phyloP scores from a whole-genome alignment of 1,284 basidiomycete genomes.

The Cryptococcus depauperatus region DNA sequence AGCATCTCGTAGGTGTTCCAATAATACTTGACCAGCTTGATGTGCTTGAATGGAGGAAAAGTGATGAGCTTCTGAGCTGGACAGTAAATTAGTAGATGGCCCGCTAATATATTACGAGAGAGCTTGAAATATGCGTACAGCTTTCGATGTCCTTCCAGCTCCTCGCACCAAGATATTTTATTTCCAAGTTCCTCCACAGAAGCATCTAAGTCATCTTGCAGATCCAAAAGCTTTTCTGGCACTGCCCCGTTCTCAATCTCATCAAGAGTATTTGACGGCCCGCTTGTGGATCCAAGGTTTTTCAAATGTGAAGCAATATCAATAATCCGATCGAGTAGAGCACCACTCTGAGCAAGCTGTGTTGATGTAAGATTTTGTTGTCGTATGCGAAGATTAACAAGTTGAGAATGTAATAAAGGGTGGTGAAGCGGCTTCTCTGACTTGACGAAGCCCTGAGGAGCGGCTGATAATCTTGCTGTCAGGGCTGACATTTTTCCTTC shows the following conservation, averaged over 20 bases:
- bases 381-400: slow-evolving; percentile 32
- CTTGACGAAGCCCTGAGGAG: neutral
- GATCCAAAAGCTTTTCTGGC: slow-evolving; percentile 34
- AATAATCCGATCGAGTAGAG: slow-evolving; percentile 40
- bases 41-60: slow-evolving; percentile 12
- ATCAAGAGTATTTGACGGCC: slow-evolving; percentile 13
- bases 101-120: no score
- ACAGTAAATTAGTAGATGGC: slow-evolving; percentile 1
- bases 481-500: neutral
- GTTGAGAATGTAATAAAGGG: slow-evolving; percentile 53
- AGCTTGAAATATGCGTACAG: slow-evolving; percentile 15
- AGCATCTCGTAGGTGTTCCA: slow-evolving; percentile 13
- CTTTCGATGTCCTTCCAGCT: slow-evolving; percentile 28
- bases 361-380: slow-evolving; percentile 26
- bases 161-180: slow-evolving; percentile 23
- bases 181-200: slow-evolving; percentile 17
- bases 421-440: slow-evolving; percentile 12
- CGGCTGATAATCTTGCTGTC: neutral
- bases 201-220: slow-evolving; percentile 37
- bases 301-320: slow-evolving; percentile 33
- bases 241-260: slow-evolving; percentile 19
- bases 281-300: slow-evolving; percentile 25
- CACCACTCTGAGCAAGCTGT: slow-evolving; percentile 22
- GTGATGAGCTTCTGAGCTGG: slow-evolving; percentile 23
- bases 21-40: slow-evolving; percentile 8